phyloP scores from a whole-genome alignment of 1,284 basidiomycete genomes.

The Cerioporus squamosus region DNA sequence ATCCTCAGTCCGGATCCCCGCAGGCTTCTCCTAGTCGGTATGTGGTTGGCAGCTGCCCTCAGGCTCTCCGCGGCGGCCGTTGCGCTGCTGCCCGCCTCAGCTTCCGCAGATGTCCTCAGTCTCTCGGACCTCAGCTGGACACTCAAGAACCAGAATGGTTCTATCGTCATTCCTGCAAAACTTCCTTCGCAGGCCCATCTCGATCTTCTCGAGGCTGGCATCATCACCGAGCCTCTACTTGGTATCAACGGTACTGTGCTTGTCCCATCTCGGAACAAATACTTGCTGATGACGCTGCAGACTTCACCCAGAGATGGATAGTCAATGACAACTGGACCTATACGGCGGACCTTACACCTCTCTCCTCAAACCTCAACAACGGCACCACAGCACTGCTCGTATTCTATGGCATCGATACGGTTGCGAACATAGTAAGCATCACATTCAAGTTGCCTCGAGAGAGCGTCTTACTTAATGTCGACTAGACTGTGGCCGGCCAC shows the following conservation, averaged over 20 bases:
- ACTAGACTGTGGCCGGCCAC: slow-evolving; percentile 52
- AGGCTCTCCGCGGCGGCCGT: slow-evolving; percentile 4
- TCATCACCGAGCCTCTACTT: slow-evolving; percentile 59
- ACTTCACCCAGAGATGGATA: slow-evolving; percentile 63
- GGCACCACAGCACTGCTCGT: slow-evolving; percentile 47
- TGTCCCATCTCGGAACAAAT: background rate
- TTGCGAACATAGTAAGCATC: slow-evolving; percentile 52
- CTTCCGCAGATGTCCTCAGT: slow-evolving; percentile 42
- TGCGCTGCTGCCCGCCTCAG: slow-evolving; percentile 26
- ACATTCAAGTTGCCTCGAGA: too few species aligned
- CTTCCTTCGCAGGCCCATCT: slow-evolving; percentile 61
- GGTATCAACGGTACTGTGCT: slow-evolving; percentile 51
- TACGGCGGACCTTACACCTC: slow-evolving; percentile 55
- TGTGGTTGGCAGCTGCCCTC: background rate
- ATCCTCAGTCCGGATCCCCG: too few species aligned
- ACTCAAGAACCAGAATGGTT: slow-evolving; percentile 55
- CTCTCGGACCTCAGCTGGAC: slow-evolving; percentile 54
- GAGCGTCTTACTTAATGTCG: background rate
- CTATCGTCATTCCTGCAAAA: slow-evolving; percentile 54
- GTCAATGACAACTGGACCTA: slow-evolving; percentile 66
- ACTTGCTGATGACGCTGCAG: slow-evolving; percentile 31
- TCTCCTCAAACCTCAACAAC: slow-evolving; percentile 33
- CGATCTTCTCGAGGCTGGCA: slow-evolving; percentile 53
- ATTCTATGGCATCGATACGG: slow-evolving; percentile 63
- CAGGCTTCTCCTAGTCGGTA: background rate